Percentiles rank a stretch among this genome's conserved stretches.
phyloP scores from a whole-genome alignment of 2,329 filamentous ascomycete species.

The Ophiosphaerella korrae region DNA sequence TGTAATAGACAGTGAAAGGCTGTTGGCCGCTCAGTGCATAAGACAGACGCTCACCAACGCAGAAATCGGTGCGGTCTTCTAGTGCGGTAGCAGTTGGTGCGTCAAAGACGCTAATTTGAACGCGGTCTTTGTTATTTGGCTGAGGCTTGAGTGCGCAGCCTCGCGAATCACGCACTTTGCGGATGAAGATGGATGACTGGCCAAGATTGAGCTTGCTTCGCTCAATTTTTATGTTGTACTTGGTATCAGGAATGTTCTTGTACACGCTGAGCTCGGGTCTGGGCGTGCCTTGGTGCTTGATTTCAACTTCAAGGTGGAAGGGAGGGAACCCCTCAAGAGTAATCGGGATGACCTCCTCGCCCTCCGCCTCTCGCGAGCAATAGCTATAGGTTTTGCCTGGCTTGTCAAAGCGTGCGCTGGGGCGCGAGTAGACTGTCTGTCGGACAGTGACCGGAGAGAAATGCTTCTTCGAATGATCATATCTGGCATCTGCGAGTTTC shows the following conservation, averaged over 20 bases:
- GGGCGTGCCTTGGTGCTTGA: constrained; percentile 85
- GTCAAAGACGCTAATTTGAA: constrained; percentile 91
- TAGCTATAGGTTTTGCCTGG: constrained; percentile 95
- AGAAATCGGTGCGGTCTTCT: constrained; percentile 85
- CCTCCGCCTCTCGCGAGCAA: constrained; percentile 81
- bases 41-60: constrained; percentile 90
- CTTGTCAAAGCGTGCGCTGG: constrained; percentile 79
- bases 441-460: constrained; percentile 72
- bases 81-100: constrained; percentile 88
- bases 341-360: constrained; percentile 87
- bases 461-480: constrained; percentile 72
- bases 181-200: constrained; percentile 86
- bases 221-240: constrained; percentile 82
- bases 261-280: constrained; percentile 82
- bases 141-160: constrained; percentile 79
- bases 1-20: constrained; percentile 92
- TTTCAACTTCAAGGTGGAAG: constrained; percentile 88
- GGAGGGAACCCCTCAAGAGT: constrained; percentile 81
- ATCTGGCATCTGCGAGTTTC: constrained; percentile 82
- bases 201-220: constrained; percentile 83
- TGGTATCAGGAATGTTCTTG: constrained; percentile 74
- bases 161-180: constrained; percentile 83
- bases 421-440: constrained; percentile 84
- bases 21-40: constrained; percentile 90
- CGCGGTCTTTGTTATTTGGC: constrained; percentile 55